phyloP scores from a whole-genome alignment of 371 early-diverging fungal genomes.

The Dichotomocladium elegans region DNA sequence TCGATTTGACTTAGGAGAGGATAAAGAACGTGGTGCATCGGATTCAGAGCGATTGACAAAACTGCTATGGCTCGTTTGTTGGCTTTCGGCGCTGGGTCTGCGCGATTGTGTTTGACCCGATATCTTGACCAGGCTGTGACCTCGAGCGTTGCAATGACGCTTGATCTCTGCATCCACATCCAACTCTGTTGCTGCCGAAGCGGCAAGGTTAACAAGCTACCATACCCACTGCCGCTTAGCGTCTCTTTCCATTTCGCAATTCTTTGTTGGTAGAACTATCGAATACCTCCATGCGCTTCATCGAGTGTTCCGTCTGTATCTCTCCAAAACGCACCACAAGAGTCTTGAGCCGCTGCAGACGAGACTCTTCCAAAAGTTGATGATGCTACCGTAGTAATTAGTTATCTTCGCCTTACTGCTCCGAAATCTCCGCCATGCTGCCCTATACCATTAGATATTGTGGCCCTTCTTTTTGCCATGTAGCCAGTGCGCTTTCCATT shows the following conservation, averaged over 20 bases:
- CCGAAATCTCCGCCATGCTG: background rate
- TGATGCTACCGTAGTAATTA: conserved; percentile 2
- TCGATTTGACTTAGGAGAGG: background rate
- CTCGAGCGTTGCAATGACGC: conserved; percentile 10
- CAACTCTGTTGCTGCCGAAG: conserved; percentile 17
- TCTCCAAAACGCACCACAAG: conserved; percentile 21
- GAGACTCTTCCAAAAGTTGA: conserved; percentile 16
- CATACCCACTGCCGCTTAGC: no score
- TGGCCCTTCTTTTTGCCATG: conserved; percentile 37
- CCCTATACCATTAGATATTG: conserved; percentile 28
- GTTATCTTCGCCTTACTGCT: background rate
- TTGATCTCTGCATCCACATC: conserved; percentile 13
- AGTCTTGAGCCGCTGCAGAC: conserved; percentile 13
- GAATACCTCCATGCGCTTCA: conserved; percentile 18
- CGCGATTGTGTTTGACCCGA: conserved; percentile 1
- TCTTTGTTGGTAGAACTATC: background rate
- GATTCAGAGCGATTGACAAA: background rate
- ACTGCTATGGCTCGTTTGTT: background rate
- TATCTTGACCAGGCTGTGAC: conserved; percentile 5
- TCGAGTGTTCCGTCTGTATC: conserved; percentile 18
- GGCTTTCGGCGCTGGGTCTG: conserved; percentile 2
- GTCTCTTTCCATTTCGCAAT: background rate
- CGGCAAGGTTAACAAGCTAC: conserved; percentile 20
- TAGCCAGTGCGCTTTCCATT: conserved; percentile 6
- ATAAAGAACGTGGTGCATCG: background rate